Evolutionary conservation across 352 stramenopile genomes (phyloP).

Genomic region (Elongisporangium undulatum): DNA sequence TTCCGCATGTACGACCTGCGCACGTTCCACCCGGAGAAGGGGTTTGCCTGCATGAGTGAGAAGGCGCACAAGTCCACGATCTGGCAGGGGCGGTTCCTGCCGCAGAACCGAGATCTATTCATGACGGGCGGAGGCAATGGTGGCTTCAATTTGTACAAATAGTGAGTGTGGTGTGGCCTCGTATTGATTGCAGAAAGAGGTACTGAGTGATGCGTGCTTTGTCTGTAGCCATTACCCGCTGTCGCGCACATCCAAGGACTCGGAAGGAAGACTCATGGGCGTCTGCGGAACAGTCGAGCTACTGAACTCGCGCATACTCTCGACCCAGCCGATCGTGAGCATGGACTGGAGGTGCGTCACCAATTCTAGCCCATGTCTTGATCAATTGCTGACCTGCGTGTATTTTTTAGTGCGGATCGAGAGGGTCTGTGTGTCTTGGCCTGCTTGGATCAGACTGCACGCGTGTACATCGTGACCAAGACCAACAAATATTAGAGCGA

Average conservation of each 20-base stretch:
- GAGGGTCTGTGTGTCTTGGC: conserved; percentile 90
- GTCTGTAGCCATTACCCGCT: conserved; percentile 66
- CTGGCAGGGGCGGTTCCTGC: conserved; percentile 92
- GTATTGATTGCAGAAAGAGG: conserved; percentile 7
- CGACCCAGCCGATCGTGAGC: conserved; percentile 94
- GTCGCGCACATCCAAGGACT: conserved; percentile 82
- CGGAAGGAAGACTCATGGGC: conserved; percentile 77
- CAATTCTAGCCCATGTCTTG: neutral
- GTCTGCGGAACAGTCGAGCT: conserved; percentile 92
- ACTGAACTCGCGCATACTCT: conserved; percentile 94
- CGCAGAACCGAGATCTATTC: conserved; percentile 96
- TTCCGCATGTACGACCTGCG: conserved; percentile 94
- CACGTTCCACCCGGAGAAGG: conserved; percentile 89
- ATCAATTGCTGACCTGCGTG: neutral
- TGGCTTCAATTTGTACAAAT: conserved; percentile 97
- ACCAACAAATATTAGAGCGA: conserved; percentile 88
- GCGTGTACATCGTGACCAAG: conserved; percentile 95
- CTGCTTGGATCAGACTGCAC: conserved; percentile 94
- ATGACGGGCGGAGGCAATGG: conserved; percentile 96
- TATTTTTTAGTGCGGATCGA: conserved; percentile 68
- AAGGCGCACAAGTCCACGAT: conserved; percentile 94
- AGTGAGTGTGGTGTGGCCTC: conserved; percentile 70
- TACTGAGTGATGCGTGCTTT: conserved; percentile 8
- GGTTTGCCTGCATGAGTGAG: conserved; percentile 91
- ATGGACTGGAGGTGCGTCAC: conserved; percentile 92